Conservation (phyloP, 257 asterid genomes). For the Penstemon eatonii region DNA sequence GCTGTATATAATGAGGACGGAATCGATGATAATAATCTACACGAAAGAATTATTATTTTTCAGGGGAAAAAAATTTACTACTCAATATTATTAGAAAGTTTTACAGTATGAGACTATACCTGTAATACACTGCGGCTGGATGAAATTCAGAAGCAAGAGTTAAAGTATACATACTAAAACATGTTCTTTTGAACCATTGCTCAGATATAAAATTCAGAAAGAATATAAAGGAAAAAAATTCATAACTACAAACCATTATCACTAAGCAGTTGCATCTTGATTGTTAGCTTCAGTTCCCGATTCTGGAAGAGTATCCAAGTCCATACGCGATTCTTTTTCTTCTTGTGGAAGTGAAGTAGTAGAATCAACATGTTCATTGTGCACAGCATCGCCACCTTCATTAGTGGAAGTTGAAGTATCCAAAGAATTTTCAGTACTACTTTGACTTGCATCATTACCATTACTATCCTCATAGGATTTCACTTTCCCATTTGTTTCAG, state of each 20-base stretch:
- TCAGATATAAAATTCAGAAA: constrained; percentile 24
- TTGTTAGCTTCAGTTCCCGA: constrained; percentile 43
- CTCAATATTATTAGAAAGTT: constrained; percentile 13
- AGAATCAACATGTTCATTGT: constrained; percentile 37
- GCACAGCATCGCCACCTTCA: constrained; percentile 28
- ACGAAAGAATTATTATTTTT: background rate
- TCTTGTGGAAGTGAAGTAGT: constrained; percentile 53
- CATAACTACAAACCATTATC: constrained; percentile 28
- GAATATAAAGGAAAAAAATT: constrained; percentile 21
- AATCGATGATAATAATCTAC: background rate
- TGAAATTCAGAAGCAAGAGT: constrained; percentile 19
- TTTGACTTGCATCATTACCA: constrained; percentile 42
- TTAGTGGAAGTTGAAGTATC: constrained; percentile 26
- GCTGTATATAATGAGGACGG: background rate
- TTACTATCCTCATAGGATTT: constrained; percentile 53
- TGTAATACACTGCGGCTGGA: constrained; percentile 21
- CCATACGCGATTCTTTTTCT: constrained; percentile 66
- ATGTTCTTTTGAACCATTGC: constrained; percentile 22
- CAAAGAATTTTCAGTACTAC: constrained; percentile 32
- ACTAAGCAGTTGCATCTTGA: constrained; percentile 59
- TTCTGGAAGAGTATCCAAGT: constrained; percentile 66
- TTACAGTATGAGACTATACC: constrained; percentile 18
- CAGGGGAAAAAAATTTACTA: constrained; percentile 2
- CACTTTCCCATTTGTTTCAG: constrained; percentile 36
- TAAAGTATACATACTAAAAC: constrained; percentile 32